Evolutionary conservation across 345 rosid species (phyloP), one percentile per base, ranked within the genome.

Genomic region (Eutrema heterophyllum): DNA sequence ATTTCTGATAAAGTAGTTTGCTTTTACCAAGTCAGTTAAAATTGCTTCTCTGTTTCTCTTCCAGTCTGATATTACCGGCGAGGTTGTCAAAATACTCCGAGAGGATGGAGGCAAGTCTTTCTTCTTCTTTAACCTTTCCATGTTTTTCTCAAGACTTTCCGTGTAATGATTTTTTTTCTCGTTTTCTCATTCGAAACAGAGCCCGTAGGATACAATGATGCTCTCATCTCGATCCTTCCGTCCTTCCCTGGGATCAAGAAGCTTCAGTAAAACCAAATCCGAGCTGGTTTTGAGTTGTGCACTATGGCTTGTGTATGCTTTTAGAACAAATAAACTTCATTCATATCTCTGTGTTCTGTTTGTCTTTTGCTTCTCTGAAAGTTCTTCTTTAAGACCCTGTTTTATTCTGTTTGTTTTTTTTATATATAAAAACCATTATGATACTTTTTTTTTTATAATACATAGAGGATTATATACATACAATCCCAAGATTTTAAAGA

Each of bases 211-310:
- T 89, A 88, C 49, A 87, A 88, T 9, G 98, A 94, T 78, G 85
- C 93, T 49, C 96, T 91, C 55, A 78, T 94, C 12, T 84, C 89
- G 12, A 81, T 94, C 79, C 92, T 91, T 54, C 97, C 97, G 5
- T 91, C 96, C 3, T 88, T 91, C 75, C 95, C 96, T 10, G 96
- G 93, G 70, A 89, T 94, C 74, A 94, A 94, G 92, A 86, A 86
- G 86, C 96, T 91, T 64, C 87, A 83, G 76, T 91, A 84, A 72
- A 32, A 62, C 24, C 44, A 32, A 24, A 52, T 24, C 35, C 26
- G 6, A 70, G 39, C 71, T 70, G 11, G 71, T 64, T 76, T 69
- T 62, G 60, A 44, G 66, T 76, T 36, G n/a, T 29, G 67, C 53
- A 76, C 33, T 51, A 57, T 61, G 27, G 52, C 44, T 45, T 76